Conservation (phyloP, 371 early-diverging fungal genomes). For the Mortierella sp. region DNA sequence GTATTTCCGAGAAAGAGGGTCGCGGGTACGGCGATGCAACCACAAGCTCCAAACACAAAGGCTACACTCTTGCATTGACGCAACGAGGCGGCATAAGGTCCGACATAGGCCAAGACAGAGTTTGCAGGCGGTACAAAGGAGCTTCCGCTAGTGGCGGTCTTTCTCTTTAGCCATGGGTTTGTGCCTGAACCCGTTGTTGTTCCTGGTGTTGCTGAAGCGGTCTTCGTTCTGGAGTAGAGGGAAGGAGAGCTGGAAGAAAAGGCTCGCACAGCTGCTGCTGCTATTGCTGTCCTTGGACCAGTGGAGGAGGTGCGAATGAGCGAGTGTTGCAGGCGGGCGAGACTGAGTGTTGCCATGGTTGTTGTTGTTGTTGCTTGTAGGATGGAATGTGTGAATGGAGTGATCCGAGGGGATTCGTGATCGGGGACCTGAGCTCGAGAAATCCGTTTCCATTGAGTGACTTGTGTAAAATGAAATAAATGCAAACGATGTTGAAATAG, state of each 20-base stretch:
- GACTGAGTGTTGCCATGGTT: neutral
- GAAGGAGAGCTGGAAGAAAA: neutral
- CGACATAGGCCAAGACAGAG: constrained; percentile 53
- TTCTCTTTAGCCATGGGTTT: neutral
- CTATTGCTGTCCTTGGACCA: neutral
- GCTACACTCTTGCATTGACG: constrained; percentile 46
- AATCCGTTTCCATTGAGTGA: neutral
- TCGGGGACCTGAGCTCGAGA: neutral
- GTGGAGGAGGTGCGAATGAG: neutral
- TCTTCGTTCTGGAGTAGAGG: neutral
- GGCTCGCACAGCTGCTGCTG: neutral
- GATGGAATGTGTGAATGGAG: neutral
- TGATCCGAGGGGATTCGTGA: neutral
- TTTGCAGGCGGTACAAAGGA: constrained; percentile 38
- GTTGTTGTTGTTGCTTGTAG: neutral
- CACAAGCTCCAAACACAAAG: constrained; percentile 55
- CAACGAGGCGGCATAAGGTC: constrained; percentile 34
- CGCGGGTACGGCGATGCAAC: constrained; percentile 49
- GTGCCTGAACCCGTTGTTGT: constrained; percentile 10
- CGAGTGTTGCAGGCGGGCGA: neutral
- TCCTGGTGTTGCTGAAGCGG: constrained; percentile 5
- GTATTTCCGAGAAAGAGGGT: constrained; percentile 51
- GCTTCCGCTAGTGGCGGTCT: constrained; percentile 4
- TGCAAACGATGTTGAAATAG: neutral
- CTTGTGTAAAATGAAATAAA: neutral